phyloP scores from a whole-genome alignment of 495 filamentous ascomycete genomes.

The Podospora tetraspora region DNA sequence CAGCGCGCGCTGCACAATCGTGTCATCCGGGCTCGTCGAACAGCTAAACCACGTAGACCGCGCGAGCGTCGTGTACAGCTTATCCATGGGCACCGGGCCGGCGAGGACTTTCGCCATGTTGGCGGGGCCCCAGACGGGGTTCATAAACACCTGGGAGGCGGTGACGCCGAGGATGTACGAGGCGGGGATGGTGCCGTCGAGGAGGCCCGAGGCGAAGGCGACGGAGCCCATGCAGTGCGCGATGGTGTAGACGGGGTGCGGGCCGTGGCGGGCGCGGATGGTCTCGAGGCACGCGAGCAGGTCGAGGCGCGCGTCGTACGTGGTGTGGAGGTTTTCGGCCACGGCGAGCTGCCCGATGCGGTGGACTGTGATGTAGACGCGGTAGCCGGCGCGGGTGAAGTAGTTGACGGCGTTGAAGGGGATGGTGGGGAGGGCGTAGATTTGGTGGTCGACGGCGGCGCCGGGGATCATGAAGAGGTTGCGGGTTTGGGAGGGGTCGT shows the following conservation, averaged over 20 bases:
- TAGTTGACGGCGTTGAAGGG: constrained; percentile 60
- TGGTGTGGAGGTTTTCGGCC: constrained; percentile 51
- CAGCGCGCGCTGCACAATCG: constrained; percentile 44
- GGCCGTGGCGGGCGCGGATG: constrained; percentile 38
- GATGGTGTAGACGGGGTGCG: constrained; percentile 52
- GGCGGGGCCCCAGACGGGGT: constrained; percentile 52
- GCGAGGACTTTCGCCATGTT: constrained; percentile 55
- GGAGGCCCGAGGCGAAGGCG: constrained; percentile 52
- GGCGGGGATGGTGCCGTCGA: constrained; percentile 58
- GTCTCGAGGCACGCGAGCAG: constrained; percentile 52
- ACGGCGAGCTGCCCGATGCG: constrained; percentile 54
- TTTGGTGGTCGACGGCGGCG: constrained; percentile 57
- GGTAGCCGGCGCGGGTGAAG: constrained; percentile 55
- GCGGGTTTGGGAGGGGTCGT: constrained; percentile 29
- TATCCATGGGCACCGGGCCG: constrained; percentile 42
- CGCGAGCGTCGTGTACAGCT: constrained; percentile 40
- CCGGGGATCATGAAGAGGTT: constrained; percentile 59
- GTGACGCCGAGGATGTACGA: constrained; percentile 58
- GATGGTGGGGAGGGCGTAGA: constrained; percentile 61
- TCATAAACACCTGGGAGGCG: constrained; percentile 60
- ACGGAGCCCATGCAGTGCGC: constrained; percentile 65
- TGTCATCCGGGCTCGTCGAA: constrained; percentile 42
- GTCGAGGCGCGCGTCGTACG: constrained; percentile 59
- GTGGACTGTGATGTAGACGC: constrained; percentile 54
- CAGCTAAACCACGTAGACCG: constrained; percentile 51